Evolutionary conservation across 2,329 filamentous ascomycete genomes (phyloP), one percentile per base, ranked within the genome.

Genomic region (Dothistroma septosporum): DNA sequence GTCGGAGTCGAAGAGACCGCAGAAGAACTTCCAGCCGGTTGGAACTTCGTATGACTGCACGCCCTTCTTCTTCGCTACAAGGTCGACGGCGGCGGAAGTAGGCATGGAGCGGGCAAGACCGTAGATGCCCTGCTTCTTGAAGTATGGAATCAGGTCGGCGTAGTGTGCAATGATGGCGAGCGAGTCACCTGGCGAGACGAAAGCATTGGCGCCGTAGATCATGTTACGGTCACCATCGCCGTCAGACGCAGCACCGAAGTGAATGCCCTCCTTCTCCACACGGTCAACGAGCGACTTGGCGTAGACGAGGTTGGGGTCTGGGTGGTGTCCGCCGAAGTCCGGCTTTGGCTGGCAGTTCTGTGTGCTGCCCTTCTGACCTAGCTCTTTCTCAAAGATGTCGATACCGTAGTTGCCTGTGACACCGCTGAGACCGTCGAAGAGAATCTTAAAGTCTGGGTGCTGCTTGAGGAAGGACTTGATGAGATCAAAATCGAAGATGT

Each of bases 1-100:
- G 79, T 96, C 83, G 67, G 91, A 89, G 73, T 97, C 92, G 72
- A 97, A 96, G 61, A 97, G 84, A 70, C 92, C 91, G 75, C 92
- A 97, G 87, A 97, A 97, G 84, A 97, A 97, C 79, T 97, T 97
- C 94, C 94, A 99, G 72, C 94, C 94, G 0, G 94, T 99, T 41
- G 94, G 94, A 0, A 99, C 94, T 79, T 99, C 94, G 79, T 99
- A 99, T 79, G 86, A 89, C 79, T 91, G 82, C 47, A 99, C 84
- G 37, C 90, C 90, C 80, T 97, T 93, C 72, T 91, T 92, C 84
- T 96, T 91, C 69, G 94, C 94, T 46, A 99, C 94, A 16, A 96
- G 87, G 75, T 99, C 94, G 57, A 99, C 91, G 22, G 94, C 94
- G 47, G 91, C 92, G 12, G 91, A 96, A 6, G 94, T 99, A 60